phyloP scores from a whole-genome alignment of 1,284 basidiomycete species.

The Puccinia hordei region DNA sequence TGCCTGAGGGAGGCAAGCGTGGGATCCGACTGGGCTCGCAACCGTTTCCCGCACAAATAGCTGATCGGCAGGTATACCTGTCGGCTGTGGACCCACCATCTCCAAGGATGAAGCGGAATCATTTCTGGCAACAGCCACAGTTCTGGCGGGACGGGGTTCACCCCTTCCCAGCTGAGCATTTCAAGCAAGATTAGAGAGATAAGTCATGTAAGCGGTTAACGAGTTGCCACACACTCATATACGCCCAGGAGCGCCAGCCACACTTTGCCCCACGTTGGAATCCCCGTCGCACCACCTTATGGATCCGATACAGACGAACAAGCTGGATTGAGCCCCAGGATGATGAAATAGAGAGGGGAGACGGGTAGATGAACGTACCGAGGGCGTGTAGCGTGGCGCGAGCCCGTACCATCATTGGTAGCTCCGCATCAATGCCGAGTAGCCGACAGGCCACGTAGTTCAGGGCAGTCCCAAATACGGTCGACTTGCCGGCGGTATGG shows the following conservation, averaged over 20 bases:
- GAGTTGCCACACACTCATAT: conserved; percentile 66
- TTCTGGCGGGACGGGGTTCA: conserved; percentile 89
- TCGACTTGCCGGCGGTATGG: conserved; percentile 88
- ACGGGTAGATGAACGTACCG: conserved; percentile 62
- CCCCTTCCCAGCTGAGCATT: conserved; percentile 84
- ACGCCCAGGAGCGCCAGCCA: conserved; percentile 91
- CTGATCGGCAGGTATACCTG: conserved; percentile 75
- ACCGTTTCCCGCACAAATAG: conserved; percentile 81
- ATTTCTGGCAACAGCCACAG: conserved; percentile 88
- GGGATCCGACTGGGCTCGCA: conserved; percentile 75
- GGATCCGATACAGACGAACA: conserved; percentile 5
- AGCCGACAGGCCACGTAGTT: conserved; percentile 87
- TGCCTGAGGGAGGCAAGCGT: conserved; percentile 78
- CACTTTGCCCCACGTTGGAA: conserved; percentile 94
- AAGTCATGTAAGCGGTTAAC: background rate
- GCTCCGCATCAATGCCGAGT: conserved; percentile 78
- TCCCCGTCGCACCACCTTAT: conserved; percentile 74
- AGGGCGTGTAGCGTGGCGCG: conserved; percentile 75
- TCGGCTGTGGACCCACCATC: conserved; percentile 98
- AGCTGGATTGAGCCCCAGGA: background rate
- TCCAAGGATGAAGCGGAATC: conserved; percentile 87
- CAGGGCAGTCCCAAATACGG: conserved; percentile 89
- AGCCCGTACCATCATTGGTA: conserved; percentile 76
- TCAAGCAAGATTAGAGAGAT: conserved; percentile 52
- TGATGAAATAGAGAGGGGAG: background rate